A percentile compares a stretch with the other conserved stretches of the same genome.
Evolutionary conservation across 441 rosid genomes (phyloP).

Genomic region (Euphorbia corollata): DNA sequence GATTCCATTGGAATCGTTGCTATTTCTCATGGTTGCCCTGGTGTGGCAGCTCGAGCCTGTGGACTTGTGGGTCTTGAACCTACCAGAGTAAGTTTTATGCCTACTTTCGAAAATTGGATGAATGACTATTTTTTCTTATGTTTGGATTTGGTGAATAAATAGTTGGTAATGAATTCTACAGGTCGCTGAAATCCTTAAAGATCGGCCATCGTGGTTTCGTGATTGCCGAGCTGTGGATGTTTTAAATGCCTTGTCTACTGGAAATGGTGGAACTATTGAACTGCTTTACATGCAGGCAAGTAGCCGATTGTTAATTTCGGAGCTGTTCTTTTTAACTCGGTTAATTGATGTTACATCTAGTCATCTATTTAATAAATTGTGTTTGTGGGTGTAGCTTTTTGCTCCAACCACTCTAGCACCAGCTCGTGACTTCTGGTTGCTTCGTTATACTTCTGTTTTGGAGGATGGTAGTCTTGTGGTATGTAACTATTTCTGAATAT

Average conservation of each 20-base stretch:
- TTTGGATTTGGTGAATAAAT: conserved; percentile 8
- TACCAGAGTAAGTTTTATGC: conserved; percentile 57
- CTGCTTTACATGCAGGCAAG: conserved; percentile 89
- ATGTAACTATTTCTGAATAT: conserved; percentile 20
- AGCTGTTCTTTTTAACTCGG: not conserved
- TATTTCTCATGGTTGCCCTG: conserved; percentile 97
- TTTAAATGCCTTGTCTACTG: conserved; percentile 80
- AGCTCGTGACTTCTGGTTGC: conserved; percentile 93
- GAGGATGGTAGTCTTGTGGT: conserved; percentile 99
- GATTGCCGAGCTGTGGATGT: conserved; percentile 98
- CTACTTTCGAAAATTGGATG: not conserved
- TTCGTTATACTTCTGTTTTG: conserved; percentile 85
- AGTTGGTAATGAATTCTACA: conserved; percentile 15
- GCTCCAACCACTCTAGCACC: conserved; percentile 96
- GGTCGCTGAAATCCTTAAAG: conserved; percentile 98
- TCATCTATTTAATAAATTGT: not conserved
- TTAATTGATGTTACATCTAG: not conserved
- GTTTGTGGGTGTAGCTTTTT: conserved; percentile 48
- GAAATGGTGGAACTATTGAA: conserved; percentile 92
- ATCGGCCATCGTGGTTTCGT: conserved; percentile 89
- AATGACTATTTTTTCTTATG: not conserved
- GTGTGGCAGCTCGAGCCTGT: conserved; percentile 99
- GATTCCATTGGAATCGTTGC: conserved; percentile 99
- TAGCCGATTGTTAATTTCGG: not conserved
- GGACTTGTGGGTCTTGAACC: conserved; percentile 99